Conservation (phyloP, 306 rosid genomes). For the Vigna mungo region DNA sequence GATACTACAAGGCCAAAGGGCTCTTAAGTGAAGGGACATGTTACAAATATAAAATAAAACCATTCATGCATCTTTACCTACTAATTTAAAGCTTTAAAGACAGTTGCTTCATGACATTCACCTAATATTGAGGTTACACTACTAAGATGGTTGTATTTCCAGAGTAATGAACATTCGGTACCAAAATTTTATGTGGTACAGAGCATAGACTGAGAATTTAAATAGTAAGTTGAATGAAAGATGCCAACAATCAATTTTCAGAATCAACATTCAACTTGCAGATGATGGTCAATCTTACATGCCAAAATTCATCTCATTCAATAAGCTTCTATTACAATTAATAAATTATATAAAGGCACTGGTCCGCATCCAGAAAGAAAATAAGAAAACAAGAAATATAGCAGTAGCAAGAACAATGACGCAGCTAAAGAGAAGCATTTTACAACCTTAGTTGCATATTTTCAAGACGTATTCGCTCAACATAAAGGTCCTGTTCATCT, state of each 20-base stretch:
- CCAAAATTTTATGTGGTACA: slow-evolving; percentile 10
- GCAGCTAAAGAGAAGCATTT: background rate
- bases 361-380: slow-evolving; percentile 17
- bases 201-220: slow-evolving; percentile 9
- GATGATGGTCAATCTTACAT: slow-evolving; percentile 16
- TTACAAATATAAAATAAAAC: background rate
- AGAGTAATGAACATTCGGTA: slow-evolving; percentile 1
- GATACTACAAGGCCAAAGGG: background rate
- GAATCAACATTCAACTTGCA: slow-evolving; percentile 36
- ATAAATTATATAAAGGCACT: slow-evolving; percentile 14
- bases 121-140: background rate
- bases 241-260: slow-evolving; percentile 28
- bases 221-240: slow-evolving; percentile 23
- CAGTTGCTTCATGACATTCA: slow-evolving; percentile 1
- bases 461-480: slow-evolving; percentile 89
- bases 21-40: background rate
- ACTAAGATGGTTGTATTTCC: slow-evolving; percentile 11
- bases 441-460: slow-evolving; percentile 80
- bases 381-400: slow-evolving; percentile 16
- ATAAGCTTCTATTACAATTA: slow-evolving; percentile 21
- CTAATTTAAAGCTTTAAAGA: background rate
- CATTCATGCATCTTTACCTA: background rate
- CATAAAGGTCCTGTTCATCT: slow-evolving; percentile 57
- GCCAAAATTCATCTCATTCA: background rate
- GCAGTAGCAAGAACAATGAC: slow-evolving; percentile 16